A percentile compares a stretch with the other conserved stretches of the same genome.
phyloP scores from a whole-genome alignment of 305 asterid species.

The Solanum chacoense region DNA sequence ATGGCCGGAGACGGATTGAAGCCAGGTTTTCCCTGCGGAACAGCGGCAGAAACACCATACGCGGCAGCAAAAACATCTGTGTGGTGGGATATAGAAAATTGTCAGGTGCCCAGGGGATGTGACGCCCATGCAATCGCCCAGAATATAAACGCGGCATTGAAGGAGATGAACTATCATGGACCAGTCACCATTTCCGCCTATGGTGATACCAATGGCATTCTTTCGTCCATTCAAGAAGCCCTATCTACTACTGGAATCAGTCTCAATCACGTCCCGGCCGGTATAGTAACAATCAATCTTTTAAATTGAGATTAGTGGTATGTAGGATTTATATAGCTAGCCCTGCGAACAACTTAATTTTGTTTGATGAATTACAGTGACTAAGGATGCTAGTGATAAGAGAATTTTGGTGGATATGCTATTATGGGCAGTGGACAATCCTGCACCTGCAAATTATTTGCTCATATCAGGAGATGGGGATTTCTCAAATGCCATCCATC shows the following conservation, averaged over 20 bases:
- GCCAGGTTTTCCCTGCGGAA: constrained; percentile 21
- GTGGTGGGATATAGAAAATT: constrained; percentile 93
- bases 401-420: constrained; percentile 44
- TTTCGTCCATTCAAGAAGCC: constrained; percentile 24
- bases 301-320: not conserved
- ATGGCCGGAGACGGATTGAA: not conserved
- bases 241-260: constrained; percentile 43
- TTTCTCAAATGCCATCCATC: constrained; percentile 50
- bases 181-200: constrained; percentile 33
- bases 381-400: constrained; percentile 49
- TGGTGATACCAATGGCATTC: constrained; percentile 36
- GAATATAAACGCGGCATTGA: constrained; percentile 63
- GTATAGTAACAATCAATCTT: constrained; percentile 5
- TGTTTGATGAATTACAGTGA: constrained; percentile 16
- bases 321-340: not conserved
- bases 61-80: constrained; percentile 59
- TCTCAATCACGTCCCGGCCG: constrained; percentile 46
- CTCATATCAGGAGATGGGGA: constrained; percentile 47
- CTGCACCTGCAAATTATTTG: constrained; percentile 52
- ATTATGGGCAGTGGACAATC: constrained; percentile 64
- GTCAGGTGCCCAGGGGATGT: constrained; percentile 52
- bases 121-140: constrained; percentile 65
- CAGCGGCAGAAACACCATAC: constrained; percentile 42
- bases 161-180: constrained; percentile 56
- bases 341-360: not conserved